A percentile compares a stretch with the other conserved stretches of the same genome.
Conservation (phyloP, 2,329 filamentous ascomycete species). For the Zasmidium cellare region DNA sequence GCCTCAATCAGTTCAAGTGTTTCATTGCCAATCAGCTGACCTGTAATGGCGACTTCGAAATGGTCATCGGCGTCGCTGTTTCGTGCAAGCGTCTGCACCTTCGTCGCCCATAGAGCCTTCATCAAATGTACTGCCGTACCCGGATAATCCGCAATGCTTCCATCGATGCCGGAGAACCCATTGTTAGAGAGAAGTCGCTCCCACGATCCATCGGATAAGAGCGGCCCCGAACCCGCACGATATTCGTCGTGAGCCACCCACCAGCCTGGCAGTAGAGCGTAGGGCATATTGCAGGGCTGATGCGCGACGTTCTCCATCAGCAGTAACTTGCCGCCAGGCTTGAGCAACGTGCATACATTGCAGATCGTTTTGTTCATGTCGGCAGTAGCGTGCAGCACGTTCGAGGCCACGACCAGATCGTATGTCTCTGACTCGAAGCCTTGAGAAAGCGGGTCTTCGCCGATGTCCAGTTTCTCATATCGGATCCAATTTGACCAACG, state of each 20-base stretch:
- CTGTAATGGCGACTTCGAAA: no score
- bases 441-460: constrained; percentile 32
- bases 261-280: constrained; percentile 19
- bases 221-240: constrained; percentile 6
- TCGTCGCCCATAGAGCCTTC: no score
- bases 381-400: constrained; percentile 25
- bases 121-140: no score
- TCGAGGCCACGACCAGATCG: constrained; percentile 25
- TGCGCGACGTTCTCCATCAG: constrained; percentile 6
- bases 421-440: constrained; percentile 28
- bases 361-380: constrained; percentile 14
- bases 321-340: constrained; percentile 20
- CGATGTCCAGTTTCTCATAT: constrained; percentile 33
- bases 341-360: constrained; percentile 24
- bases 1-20: no score
- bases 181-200: background rate
- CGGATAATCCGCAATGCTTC: no score
- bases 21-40: no score
- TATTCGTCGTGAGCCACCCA: constrained; percentile 12
- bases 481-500: constrained; percentile 29
- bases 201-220: constrained; percentile 4
- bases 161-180: constrained; percentile 1
- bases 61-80: no score
- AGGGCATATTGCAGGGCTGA: background rate
- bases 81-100: no score